Percentiles rank a stretch among this genome's conserved stretches.
Conservation (phyloP, 225 moss, liverwort and hornwort genomes). For the Bryoerythrophyllum caledonicum region DNA sequence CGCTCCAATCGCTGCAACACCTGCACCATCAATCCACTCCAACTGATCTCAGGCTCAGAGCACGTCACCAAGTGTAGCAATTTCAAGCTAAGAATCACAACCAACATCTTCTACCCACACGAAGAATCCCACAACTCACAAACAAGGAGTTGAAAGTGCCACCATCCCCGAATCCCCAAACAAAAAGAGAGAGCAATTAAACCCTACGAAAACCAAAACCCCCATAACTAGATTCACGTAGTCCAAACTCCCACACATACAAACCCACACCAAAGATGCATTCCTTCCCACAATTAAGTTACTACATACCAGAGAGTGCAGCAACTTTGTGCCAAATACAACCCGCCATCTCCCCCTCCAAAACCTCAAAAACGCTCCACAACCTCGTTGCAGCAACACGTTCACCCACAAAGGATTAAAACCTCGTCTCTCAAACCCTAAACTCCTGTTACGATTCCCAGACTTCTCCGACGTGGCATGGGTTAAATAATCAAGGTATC, state of each 20-base stretch:
- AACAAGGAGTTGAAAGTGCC: too few species aligned
- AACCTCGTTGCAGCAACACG: not conserved
- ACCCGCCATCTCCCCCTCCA: conserved; percentile 18
- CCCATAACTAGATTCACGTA: not conserved
- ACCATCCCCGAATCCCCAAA: too few species aligned
- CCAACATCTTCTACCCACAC: too few species aligned
- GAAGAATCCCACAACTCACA: too few species aligned
- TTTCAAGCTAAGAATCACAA: too few species aligned
- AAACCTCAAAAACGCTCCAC: not conserved
- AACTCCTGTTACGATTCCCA: too few species aligned
- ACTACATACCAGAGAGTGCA: conserved; percentile 41
- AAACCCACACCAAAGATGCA: not conserved
- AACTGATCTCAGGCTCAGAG: too few species aligned
- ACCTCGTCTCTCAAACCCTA: conserved; percentile 6
- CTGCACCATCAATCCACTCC: conserved; percentile 30
- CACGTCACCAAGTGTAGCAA: too few species aligned
- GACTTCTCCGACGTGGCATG: conserved; percentile 19
- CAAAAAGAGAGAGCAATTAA: not conserved
- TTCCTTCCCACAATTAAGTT: too few species aligned
- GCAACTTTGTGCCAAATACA: conserved; percentile 55
- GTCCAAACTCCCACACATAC: not conserved
- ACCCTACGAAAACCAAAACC: not conserved
- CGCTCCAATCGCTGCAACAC: conserved; percentile 60
- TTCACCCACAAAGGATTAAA: not conserved
- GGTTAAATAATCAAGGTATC: not conserved